Base-by-base conservation (phyloP, 202 grass and related monocot species). In the Setaria viridis region DNA sequence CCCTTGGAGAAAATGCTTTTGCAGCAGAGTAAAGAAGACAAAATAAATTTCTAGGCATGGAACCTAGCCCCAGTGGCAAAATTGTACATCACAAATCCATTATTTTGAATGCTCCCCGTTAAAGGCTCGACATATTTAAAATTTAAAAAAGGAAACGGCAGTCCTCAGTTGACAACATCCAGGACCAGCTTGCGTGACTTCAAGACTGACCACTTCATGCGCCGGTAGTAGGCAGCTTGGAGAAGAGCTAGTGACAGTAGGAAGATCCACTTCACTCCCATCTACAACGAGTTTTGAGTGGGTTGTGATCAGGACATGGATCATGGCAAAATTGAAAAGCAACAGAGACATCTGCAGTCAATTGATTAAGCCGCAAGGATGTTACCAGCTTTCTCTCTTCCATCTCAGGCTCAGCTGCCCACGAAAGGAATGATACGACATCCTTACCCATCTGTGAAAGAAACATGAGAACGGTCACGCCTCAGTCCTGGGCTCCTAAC, bases 251-350 rank as follows among this genome's bases (percentile, higher is more conserved):
- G 90, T 25, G 94, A 97, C 16, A 99, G 77, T 86, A 99, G 87
- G 56, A 99, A 99, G 45, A 99, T 99, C 97, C 97, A 99, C 85
- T 99, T 99, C 70, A 99, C 93, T 48, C 97, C 97, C 97, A 99
- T 99, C 97, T 99, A 65, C 8, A 76, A 79, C 19, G 59, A 25
- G 81, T 84, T 80, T 77, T 34, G 51, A 74, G 4, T 62, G 42
- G 25, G 70, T 78, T 74, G 60, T 16, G 19, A 21, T 87, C 56
- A 90, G 32, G 76, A 43, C 25, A 46, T 70, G 32, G 49, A 68
- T 19, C 35, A 42, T 84, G 51, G 12, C 4, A 25, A 33, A 19
- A 48, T 33, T 30, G 68, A 70, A 48, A 81, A 5, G 0, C 8
- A 30, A 41, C 62, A 79, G 45, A 62, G 9, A 60, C 37, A 47